Percentiles rank a stretch among this genome's conserved stretches.
Conservation (phyloP, 805 yeast species). For the Pichia cephalocereana region DNA sequence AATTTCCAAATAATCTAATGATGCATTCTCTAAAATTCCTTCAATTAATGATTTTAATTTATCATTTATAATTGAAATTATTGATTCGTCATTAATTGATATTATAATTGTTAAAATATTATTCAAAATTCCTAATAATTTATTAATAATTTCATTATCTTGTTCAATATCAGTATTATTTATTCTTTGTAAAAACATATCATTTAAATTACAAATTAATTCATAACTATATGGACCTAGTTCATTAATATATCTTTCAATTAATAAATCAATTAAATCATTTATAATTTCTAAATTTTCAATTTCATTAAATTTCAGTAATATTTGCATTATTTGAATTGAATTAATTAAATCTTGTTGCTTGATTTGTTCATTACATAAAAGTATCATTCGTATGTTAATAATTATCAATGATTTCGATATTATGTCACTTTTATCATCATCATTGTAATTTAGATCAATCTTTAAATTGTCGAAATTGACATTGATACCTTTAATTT, state of each 20-base stretch:
- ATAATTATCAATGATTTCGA: slow-evolving; percentile 33
- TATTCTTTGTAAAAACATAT: slow-evolving; percentile 60
- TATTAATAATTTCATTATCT: slow-evolving; percentile 55
- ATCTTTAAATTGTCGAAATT: background rate
- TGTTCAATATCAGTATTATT: slow-evolving; percentile 19
- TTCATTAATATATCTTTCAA: slow-evolving; percentile 75
- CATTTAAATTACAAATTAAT: slow-evolving; percentile 49
- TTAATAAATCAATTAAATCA: slow-evolving; percentile 89
- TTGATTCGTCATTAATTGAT: slow-evolving; percentile 64
- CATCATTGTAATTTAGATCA: background rate
- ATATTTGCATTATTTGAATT: slow-evolving; percentile 53
- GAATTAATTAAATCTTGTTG: slow-evolving; percentile 1
- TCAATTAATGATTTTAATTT: slow-evolving; percentile 61
- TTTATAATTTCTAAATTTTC: slow-evolving; percentile 79
- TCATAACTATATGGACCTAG: slow-evolving; percentile 86
- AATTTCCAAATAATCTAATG: slow-evolving; percentile 71
- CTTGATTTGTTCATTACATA: background rate
- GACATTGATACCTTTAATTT: background rate
- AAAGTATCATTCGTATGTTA: slow-evolving; percentile 1
- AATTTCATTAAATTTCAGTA: slow-evolving; percentile 60
- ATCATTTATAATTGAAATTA: slow-evolving; percentile 42
- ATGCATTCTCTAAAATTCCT: slow-evolving; percentile 52
- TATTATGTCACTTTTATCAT: background rate
- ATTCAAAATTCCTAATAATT: slow-evolving; percentile 72
- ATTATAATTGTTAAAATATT: slow-evolving; percentile 76